These are phyloP conservation scores for Xylariaceae sp. DNA, from an alignment of 2,329 filamentous ascomycete species.

Conservation along the genomic window DNA sequence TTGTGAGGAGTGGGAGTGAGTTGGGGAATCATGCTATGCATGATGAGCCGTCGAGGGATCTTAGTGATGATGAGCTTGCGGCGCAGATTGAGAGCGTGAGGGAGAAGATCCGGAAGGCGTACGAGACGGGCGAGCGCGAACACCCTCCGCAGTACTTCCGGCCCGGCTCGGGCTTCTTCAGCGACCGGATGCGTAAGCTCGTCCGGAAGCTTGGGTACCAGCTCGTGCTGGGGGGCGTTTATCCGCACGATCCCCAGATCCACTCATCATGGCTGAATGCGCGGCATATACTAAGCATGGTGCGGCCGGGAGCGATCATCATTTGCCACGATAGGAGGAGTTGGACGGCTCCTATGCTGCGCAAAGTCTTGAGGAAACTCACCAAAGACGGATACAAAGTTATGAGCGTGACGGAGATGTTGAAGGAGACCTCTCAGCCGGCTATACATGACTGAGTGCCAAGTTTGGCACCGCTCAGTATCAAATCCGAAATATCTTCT, in stretches of 20 bases:
- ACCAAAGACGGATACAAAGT: conserved; percentile 65
- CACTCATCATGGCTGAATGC: conserved; percentile 66
- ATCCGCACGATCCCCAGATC: conserved; percentile 90
- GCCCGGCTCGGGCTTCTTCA: conserved; percentile 83
- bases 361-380: conserved; percentile 67
- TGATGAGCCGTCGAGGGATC: conserved; percentile 68
- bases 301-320: conserved; percentile 71
- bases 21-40: conserved; percentile 87
- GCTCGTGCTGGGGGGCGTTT: conserved; percentile 78
- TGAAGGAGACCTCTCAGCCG: conserved; percentile 46
- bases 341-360: conserved; percentile 82
- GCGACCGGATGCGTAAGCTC: conserved; percentile 59
- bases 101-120: conserved; percentile 33
- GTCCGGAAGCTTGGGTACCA: conserved; percentile 61
- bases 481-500: too few species aligned
- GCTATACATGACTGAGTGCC: too few species aligned
- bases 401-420: conserved; percentile 65
- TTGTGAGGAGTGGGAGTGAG: conserved; percentile 63
- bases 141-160: conserved; percentile 65
- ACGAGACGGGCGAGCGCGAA: conserved; percentile 31
- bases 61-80: conserved; percentile 57
- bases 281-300: conserved; percentile 75
- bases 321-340: conserved; percentile 79
- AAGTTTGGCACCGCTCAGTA: too few species aligned
- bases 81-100: conserved; percentile 62